Percentiles rank a stretch among this genome's conserved stretches.
These are phyloP conservation scores for Dactylonectria macrodidyma DNA, from an alignment of 2,329 filamentous ascomycete species.

Conservation along the genomic window DNA sequence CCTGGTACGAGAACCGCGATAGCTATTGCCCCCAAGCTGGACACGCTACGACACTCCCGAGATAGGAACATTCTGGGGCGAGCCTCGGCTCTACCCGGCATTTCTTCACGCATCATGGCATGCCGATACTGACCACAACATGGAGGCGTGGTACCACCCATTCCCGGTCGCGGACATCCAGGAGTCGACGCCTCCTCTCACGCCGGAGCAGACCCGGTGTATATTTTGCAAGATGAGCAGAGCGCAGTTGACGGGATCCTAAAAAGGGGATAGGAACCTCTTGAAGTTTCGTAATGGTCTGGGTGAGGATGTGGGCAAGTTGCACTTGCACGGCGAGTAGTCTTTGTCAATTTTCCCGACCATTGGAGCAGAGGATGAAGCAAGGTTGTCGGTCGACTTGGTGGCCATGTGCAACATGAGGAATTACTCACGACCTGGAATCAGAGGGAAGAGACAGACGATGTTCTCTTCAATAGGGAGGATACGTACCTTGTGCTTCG, in stretches of 20 bases:
- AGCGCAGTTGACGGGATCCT: not conserved
- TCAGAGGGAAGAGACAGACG: not conserved
- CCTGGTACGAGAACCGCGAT: conserved; percentile 23
- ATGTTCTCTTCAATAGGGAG: not conserved
- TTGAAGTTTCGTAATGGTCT: not conserved
- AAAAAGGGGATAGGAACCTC: no score
- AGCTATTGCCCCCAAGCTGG: conserved; percentile 22
- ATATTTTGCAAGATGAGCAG: conserved; percentile 22
- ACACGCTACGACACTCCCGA: conserved; percentile 11
- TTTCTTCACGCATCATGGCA: conserved; percentile 4
- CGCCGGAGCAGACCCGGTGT: conserved; percentile 31
- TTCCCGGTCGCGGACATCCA: conserved; percentile 19
- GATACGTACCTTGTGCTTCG: conserved; percentile 25
- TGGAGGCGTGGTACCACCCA: conserved; percentile 13
- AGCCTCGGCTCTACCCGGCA: conserved; percentile 1
- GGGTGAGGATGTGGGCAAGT: not conserved
- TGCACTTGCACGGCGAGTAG: conserved; percentile 14
- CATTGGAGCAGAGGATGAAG: not conserved
- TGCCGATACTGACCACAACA: not conserved
- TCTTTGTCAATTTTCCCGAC: conserved; percentile 6
- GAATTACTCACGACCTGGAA: conserved; percentile 1
- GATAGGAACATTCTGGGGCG: not conserved
- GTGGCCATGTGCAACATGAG: conserved; percentile 13
- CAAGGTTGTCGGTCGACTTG: not conserved
- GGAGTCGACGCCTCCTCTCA: conserved; percentile 16